Percentiles rank a stretch among this genome's conserved stretches.
Evolutionary conservation across 2,329 filamentous ascomycete genomes (phyloP).

Genomic region (Colletotrichum orbiculare): DNA sequence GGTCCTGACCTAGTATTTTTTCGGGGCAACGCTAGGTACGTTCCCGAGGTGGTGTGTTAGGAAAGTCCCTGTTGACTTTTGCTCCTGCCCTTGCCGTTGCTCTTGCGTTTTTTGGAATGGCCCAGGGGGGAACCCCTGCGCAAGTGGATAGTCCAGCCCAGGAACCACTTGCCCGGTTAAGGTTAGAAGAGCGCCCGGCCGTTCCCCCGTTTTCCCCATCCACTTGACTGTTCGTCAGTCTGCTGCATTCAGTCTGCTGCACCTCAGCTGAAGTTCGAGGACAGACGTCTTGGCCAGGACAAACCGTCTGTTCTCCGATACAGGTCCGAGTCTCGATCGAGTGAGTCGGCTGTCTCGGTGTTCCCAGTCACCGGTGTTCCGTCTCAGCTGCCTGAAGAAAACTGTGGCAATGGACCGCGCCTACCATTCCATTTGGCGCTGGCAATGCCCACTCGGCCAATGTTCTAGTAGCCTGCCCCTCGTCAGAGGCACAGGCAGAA

Average conservation of each 20-base stretch:
- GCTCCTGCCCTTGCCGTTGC: background rate
- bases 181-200: constrained; percentile 14
- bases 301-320: background rate
- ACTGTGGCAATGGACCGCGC: background rate
- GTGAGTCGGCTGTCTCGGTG: background rate
- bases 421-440: background rate
- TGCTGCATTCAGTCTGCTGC: background rate
- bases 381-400: constrained; percentile 24
- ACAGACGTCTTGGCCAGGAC: background rate
- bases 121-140: constrained; percentile 25
- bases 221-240: constrained; percentile 9
- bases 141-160: constrained; percentile 7
- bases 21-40: background rate
- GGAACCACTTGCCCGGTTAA: constrained; percentile 29
- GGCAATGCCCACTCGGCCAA: constrained; percentile 14
- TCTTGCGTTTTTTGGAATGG: constrained; percentile 5
- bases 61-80: background rate
- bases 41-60: background rate
- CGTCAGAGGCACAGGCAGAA: background rate
- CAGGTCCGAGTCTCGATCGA: constrained; percentile 7
- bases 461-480: background rate
- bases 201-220: background rate
- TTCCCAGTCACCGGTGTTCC: constrained; percentile 1
- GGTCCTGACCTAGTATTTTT: too few relatives aligned
- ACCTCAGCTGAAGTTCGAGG: background rate